A percentile compares a stretch with the other conserved stretches of the same genome.
These are phyloP conservation scores for Podila minutissima DNA, from an alignment of 192 early-diverging fungal species.

Conservation along the genomic window DNA sequence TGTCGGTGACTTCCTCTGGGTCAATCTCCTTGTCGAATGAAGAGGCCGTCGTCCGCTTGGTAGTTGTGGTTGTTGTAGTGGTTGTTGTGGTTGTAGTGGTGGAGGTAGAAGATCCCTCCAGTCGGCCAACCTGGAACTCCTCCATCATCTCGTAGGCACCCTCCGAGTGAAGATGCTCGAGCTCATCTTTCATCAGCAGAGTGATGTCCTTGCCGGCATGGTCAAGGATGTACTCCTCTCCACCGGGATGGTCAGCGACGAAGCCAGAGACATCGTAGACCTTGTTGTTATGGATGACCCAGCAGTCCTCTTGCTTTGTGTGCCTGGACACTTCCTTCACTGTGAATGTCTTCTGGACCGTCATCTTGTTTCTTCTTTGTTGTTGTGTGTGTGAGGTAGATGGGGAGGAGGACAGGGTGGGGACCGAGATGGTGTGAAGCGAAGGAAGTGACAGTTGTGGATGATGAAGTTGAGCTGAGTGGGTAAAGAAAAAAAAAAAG, in stretches of 20 bases:
- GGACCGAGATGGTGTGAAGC: not conserved
- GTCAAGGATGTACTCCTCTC: constrained; percentile 87
- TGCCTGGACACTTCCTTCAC: constrained; percentile 78
- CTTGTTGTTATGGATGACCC: constrained; percentile 82
- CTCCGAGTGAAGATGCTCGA: constrained; percentile 83
- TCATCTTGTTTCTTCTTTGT: constrained; percentile 12
- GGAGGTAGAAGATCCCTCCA: constrained; percentile 2
- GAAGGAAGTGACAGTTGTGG: not conserved
- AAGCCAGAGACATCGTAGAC: constrained; percentile 91
- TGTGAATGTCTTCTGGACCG: constrained; percentile 45
- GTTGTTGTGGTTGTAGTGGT: constrained; percentile 5
- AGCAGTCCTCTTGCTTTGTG: constrained; percentile 73
- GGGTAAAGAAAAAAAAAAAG: constrained; percentile 2
- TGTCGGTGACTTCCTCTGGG: constrained; percentile 9
- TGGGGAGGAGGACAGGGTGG: not conserved
- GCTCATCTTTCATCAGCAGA: constrained; percentile 78
- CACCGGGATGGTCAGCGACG: constrained; percentile 91
- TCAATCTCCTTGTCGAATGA: not conserved
- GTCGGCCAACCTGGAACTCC: constrained; percentile 78
- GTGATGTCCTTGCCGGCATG: constrained; percentile 88
- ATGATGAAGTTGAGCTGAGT: not conserved
- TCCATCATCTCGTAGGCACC: constrained; percentile 89
- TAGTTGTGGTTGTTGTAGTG: not conserved
- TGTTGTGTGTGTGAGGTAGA: not conserved
- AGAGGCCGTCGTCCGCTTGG: not conserved